Evolutionary conservation across 371 early-diverging fungal genomes (phyloP).

Genomic region (Actinomucor elegans): DNA sequence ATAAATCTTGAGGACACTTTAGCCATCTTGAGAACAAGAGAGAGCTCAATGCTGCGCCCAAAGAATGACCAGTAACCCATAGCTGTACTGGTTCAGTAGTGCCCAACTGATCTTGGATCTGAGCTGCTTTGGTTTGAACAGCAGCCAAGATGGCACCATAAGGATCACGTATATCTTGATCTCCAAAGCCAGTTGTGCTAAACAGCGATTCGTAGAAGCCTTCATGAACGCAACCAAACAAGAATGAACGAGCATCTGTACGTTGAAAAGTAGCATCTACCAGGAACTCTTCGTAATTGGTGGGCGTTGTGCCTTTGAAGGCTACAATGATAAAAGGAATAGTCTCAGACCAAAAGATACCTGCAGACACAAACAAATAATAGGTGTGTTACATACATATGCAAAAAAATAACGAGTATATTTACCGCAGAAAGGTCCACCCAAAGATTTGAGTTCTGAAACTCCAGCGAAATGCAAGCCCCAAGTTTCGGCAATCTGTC

Average conservation of each 20-base stretch:
- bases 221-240: constrained; percentile 40
- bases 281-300: constrained; percentile 45
- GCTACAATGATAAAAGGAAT: constrained; percentile 40
- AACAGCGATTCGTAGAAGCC: constrained; percentile 41
- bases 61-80: constrained; percentile 55
- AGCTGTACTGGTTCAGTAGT: constrained; percentile 43
- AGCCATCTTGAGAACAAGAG: constrained; percentile 46
- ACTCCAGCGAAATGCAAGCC: constrained; percentile 48
- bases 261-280: constrained; percentile 38
- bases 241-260: constrained; percentile 29
- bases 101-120: constrained; percentile 15
- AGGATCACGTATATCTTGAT: constrained; percentile 40
- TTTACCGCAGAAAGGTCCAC: constrained; percentile 50
- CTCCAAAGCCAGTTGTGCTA: constrained; percentile 18
- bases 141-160: constrained; percentile 43
- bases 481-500: constrained; percentile 26
- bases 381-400: too few species aligned
- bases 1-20: constrained; percentile 28
- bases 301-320: constrained; percentile 47
- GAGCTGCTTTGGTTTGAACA: constrained; percentile 33
- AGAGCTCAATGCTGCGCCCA: constrained; percentile 50
- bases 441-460: constrained; percentile 48
- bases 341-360: constrained; percentile 45
- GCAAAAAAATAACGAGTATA: too few species aligned
- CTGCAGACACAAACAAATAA: too few species aligned